Percentiles rank a stretch among this genome's conserved stretches.
Conservation (phyloP, 306 rosid genomes). For the Bauhinia variegata region DNA sequence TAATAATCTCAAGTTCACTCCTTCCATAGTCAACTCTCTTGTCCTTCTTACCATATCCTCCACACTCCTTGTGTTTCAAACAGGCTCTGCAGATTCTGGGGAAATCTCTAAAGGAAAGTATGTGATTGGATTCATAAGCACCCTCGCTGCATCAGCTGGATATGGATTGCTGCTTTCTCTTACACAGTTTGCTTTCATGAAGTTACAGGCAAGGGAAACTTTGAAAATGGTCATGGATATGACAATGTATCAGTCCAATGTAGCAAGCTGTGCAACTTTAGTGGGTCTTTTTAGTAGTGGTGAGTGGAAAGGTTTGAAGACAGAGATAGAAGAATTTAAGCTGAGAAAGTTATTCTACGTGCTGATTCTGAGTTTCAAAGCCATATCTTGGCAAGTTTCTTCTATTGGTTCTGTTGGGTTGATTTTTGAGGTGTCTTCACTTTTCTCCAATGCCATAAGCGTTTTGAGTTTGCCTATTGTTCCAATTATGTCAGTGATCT, state of each 20-base stretch:
- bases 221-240: conserved; percentile 46
- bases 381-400: conserved; percentile 46
- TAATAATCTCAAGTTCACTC: conserved; percentile 55
- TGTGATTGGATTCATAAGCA: conserved; percentile 45
- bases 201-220: conserved; percentile 37
- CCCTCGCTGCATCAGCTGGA: conserved; percentile 51
- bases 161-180: conserved; percentile 49
- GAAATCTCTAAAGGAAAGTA: conserved; percentile 17
- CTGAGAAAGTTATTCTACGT: conserved; percentile 42
- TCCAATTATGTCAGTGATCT: conserved; percentile 47
- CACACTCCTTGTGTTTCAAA: conserved; percentile 43
- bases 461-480: conserved; percentile 52
- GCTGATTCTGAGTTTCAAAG: conserved; percentile 42
- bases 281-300: conserved; percentile 55
- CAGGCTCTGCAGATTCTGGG: background rate
- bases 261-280: conserved; percentile 38
- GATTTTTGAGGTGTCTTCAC: conserved; percentile 54
- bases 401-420: conserved; percentile 44
- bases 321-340: conserved; percentile 41
- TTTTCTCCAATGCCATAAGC: conserved; percentile 55
- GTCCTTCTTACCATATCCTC: conserved; percentile 61
- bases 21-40: conserved; percentile 52
- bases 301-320: conserved; percentile 43
- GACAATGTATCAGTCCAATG: conserved; percentile 39
- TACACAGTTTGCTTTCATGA: conserved; percentile 41